Conservation (phyloP, 2,329 filamentous ascomycete species). For the Pseudogymnoascus sp. region DNA sequence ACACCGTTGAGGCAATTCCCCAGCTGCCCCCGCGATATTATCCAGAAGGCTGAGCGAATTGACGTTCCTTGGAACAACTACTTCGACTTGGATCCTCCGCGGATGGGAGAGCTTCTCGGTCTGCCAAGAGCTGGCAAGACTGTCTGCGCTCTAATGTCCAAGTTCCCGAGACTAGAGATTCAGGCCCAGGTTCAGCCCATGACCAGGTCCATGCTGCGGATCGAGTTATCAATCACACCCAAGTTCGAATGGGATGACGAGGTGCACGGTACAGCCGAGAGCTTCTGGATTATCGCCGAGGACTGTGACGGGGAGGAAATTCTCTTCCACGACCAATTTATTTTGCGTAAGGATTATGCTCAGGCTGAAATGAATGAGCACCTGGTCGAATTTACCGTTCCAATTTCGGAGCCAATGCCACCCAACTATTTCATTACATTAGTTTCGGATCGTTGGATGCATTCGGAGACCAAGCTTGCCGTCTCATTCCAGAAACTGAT, state of each 20-base stretch:
- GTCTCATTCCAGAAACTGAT: conserved; percentile 94
- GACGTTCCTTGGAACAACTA: conserved; percentile 91
- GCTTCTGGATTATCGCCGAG: conserved; percentile 95
- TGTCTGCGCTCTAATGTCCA: conserved; percentile 80
- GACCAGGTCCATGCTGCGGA: conserved; percentile 83
- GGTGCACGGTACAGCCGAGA: conserved; percentile 80
- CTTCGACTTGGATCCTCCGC: conserved; percentile 91
- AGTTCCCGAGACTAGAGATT: conserved; percentile 88
- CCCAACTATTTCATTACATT: conserved; percentile 98
- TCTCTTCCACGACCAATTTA: conserved; percentile 87
- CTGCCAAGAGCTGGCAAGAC: conserved; percentile 81
- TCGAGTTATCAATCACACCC: conserved; percentile 85
- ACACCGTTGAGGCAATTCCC: conserved; percentile 88
- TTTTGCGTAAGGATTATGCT: conserved; percentile 85
- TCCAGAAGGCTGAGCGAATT: conserved; percentile 89
- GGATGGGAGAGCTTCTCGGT: conserved; percentile 90
- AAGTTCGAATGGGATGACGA: conserved; percentile 94
- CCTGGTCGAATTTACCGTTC: conserved; percentile 90
- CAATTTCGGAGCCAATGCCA: conserved; percentile 95
- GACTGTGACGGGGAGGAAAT: conserved; percentile 97
- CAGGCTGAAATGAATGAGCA: conserved; percentile 84
- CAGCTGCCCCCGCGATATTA: conserved; percentile 71
- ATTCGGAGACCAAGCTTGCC: conserved; percentile 86
- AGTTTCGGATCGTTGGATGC: conserved; percentile 96
- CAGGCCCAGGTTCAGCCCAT: conserved; percentile 92